phyloP scores from a whole-genome alignment of 1,284 basidiomycete genomes.

The Nidula niveotomentosa region DNA sequence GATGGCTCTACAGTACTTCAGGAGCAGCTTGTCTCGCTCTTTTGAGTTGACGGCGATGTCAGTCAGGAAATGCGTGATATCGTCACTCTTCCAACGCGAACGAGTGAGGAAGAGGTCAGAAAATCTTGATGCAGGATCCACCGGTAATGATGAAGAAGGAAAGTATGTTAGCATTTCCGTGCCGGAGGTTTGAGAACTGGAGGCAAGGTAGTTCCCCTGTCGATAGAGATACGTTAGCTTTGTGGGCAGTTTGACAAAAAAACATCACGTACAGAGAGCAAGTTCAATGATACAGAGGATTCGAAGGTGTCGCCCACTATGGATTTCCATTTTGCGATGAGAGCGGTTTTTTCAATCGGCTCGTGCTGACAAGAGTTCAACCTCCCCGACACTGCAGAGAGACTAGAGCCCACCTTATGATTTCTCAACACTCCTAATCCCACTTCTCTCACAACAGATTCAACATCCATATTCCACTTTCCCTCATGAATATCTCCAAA shows the following conservation, averaged over 20 bases:
- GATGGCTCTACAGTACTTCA: conserved; percentile 81
- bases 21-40: conserved; percentile 81
- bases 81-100: conserved; percentile 73
- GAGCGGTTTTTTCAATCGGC: conserved; percentile 50
- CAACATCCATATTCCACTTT: conserved; percentile 65
- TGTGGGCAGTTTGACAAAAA: not conserved
- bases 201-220: conserved; percentile 74
- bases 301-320: conserved; percentile 77
- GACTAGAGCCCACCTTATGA: conserved; percentile 46
- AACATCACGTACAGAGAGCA: conserved; percentile 62
- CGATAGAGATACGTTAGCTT: not conserved
- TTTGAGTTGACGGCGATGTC: conserved; percentile 84
- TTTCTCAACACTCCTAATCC: conserved; percentile 71
- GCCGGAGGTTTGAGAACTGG: conserved; percentile 23
- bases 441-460: conserved; percentile 60
- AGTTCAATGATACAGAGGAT: conserved; percentile 48
- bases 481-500: conserved; percentile 65
- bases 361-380: conserved; percentile 40
- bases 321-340: conserved; percentile 67
- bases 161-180: conserved; percentile 54
- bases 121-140: conserved; percentile 77
- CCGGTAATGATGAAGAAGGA: conserved; percentile 70
- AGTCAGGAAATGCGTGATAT: conserved; percentile 78
- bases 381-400: too few species aligned
- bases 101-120: conserved; percentile 81